phyloP scores from a whole-genome alignment of 768 basidiomycete genomes.

The Boletus vinaceobasis region DNA sequence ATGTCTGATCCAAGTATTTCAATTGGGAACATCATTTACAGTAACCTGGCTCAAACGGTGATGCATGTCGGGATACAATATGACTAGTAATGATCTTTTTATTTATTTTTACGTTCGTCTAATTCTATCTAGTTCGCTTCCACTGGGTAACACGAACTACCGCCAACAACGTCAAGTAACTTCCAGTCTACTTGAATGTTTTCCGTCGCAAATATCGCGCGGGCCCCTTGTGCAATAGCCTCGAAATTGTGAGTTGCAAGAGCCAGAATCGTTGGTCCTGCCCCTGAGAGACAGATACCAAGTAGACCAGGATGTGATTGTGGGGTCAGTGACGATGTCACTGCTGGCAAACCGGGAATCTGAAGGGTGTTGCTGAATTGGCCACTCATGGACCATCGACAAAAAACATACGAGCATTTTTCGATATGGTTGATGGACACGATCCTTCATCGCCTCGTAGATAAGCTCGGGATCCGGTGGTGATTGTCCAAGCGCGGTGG shows the following conservation, averaged over 20 bases:
- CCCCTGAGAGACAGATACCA: constrained; percentile 96
- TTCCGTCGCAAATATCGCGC: constrained; percentile 64
- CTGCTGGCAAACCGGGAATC: constrained; percentile 95
- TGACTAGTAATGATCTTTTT: constrained; percentile 17
- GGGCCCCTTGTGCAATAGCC: constrained; percentile 78
- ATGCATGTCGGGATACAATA: constrained; percentile 16
- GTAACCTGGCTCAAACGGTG: too few relatives aligned
- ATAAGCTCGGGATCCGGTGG: constrained; percentile 96
- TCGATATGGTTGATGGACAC: constrained; percentile 95
- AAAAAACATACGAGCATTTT: constrained; percentile 63
- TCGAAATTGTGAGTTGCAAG: constrained; percentile 86
- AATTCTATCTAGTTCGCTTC: constrained; percentile 12
- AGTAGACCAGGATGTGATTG: constrained; percentile 88
- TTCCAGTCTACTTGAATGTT: constrained; percentile 90
- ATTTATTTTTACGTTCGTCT: constrained; percentile 2
- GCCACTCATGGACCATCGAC: background rate
- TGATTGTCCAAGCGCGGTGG: constrained; percentile 84
- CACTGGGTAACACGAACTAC: constrained; percentile 27
- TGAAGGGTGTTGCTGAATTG: constrained; percentile 29
- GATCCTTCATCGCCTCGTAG: constrained; percentile 99
- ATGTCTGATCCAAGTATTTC: too few relatives aligned
- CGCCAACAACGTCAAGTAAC: constrained; percentile 64
- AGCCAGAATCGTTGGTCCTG: constrained; percentile 95
- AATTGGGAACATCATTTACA: too few relatives aligned
- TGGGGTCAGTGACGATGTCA: constrained; percentile 86